Conservation (phyloP, 2,329 filamentous ascomycete genomes). For the Curvularia lunata region DNA sequence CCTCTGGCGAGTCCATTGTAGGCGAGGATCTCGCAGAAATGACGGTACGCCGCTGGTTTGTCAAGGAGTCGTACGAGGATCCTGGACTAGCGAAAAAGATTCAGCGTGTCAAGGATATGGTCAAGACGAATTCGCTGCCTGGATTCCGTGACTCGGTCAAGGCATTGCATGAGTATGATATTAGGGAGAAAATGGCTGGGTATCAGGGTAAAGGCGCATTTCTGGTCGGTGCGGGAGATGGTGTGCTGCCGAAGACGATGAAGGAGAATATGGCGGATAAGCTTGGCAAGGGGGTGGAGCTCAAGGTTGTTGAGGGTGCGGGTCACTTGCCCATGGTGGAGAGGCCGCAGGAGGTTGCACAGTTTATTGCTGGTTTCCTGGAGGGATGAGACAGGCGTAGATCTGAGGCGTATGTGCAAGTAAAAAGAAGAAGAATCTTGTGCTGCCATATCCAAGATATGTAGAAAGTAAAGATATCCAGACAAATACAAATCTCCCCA, state of each 20-base stretch:
- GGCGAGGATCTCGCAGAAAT: constrained; percentile 67
- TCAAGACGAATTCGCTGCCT: constrained; percentile 70
- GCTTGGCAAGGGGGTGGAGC: constrained; percentile 56
- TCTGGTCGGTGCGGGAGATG: constrained; percentile 75
- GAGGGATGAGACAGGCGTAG: neutral
- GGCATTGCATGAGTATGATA: constrained; percentile 74
- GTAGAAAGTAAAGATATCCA: neutral
- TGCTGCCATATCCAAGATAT: neutral
- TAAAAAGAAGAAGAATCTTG: neutral
- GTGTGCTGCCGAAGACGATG: constrained; percentile 79
- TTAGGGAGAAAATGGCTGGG: constrained; percentile 62
- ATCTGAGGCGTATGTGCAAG: too few relatives aligned
- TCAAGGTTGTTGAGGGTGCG: constrained; percentile 70
- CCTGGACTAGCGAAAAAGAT: constrained; percentile 58
- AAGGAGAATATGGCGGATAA: constrained; percentile 67
- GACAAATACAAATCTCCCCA: neutral
- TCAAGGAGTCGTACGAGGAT: constrained; percentile 63
- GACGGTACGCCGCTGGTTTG: constrained; percentile 81
- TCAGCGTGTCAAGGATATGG: constrained; percentile 69
- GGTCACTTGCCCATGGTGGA: constrained; percentile 89
- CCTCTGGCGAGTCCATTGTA: constrained; percentile 62
- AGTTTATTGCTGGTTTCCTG: constrained; percentile 64
- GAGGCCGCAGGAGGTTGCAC: constrained; percentile 70
- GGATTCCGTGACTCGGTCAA: constrained; percentile 73
- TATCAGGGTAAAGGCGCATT: constrained; percentile 69